Evolutionary conservation across 73 alveolate genomes (phyloP), one percentile per base, ranked within the genome.

Genomic region (Blepharisma japonicum): DNA sequence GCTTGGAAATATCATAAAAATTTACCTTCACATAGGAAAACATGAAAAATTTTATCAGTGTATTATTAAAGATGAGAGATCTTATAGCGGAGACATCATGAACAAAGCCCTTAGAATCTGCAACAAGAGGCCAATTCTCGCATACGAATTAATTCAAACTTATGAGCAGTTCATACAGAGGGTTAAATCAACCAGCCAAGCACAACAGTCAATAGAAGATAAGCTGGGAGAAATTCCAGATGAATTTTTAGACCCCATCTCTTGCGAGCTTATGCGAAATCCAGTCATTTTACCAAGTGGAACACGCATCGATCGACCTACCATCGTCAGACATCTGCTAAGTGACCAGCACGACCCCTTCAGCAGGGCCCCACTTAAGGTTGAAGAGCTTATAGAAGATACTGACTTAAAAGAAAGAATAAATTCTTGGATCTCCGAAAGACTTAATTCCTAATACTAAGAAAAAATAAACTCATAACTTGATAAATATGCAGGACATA

Each of bases 251-350:
- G 87, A 94, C 68, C 85, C 88, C 4, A 67, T 90, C 0, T 55
- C 91, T 9, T 88, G 70, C 47, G 48, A 79, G 54, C 27, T 79
- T 6, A 88, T 90, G 93, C 78, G 79, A 68, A 90, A 84, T 50
- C 97, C 97, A 48, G 92, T 90, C 1, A 55, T 21, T 6, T 70
- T 90, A 20, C 97, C 97, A 46, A 56, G 87, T 53, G 91, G 91
- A 23, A 71, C 71, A 2, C 68, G 78, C 9, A 88, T 87, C 27
- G 97, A 90, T 27, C 80, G 82, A 66, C 50, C 79, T 18, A 83
- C 85, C 61, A 90, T 90, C 70, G 81, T 83, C 46, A 90, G 92
- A 51, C 81, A 81, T 18, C 79, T 90, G 6, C 74, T 88, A 6
- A 66, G 68, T 68, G 71, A 68, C 27, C 85, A 79, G 27, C 72